Evolutionary conservation across 106 monocot species (phyloP).

Genomic region (Allium fistulosum): DNA sequence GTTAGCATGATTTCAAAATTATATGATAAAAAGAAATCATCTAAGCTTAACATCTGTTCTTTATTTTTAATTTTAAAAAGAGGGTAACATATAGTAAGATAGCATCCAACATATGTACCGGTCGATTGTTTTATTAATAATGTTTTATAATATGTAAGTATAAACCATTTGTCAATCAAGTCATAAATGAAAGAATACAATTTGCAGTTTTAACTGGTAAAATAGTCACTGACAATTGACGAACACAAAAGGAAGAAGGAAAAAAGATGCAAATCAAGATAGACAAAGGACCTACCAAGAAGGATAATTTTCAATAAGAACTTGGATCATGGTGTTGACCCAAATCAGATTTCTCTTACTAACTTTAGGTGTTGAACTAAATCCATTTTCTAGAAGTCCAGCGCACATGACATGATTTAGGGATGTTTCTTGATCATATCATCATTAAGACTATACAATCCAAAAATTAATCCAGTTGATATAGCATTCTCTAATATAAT

Average conservation of each 20-base stretch:
- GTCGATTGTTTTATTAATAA: neutral
- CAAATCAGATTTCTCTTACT: conserved; percentile 76
- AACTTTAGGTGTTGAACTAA: conserved; percentile 86
- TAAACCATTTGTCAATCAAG: too few relatives aligned
- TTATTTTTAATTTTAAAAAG: too few relatives aligned
- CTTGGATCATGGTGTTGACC: conserved; percentile 37
- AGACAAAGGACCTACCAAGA: conserved; percentile 13
- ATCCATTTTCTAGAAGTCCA: conserved; percentile 81
- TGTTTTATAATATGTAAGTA: too few relatives aligned
- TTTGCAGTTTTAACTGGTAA: neutral
- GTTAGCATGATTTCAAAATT: neutral
- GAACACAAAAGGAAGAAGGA: too few relatives aligned
- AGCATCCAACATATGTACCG: neutral
- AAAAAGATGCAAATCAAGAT: neutral
- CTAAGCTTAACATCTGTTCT: too few relatives aligned
- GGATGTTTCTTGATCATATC: conserved; percentile 80
- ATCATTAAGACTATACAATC: too few relatives aligned
- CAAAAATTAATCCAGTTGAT: too few relatives aligned
- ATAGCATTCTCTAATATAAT: too few relatives aligned
- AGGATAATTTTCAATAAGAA: conserved; percentile 28
- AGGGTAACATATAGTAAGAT: too few relatives aligned
- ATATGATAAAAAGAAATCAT: neutral
- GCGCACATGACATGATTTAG: conserved; percentile 75
- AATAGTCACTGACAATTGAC: neutral
- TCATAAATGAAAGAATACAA: too few relatives aligned